Conservation (phyloP, 2,329 filamentous ascomycete genomes). For the Leptodontidium sp. region DNA sequence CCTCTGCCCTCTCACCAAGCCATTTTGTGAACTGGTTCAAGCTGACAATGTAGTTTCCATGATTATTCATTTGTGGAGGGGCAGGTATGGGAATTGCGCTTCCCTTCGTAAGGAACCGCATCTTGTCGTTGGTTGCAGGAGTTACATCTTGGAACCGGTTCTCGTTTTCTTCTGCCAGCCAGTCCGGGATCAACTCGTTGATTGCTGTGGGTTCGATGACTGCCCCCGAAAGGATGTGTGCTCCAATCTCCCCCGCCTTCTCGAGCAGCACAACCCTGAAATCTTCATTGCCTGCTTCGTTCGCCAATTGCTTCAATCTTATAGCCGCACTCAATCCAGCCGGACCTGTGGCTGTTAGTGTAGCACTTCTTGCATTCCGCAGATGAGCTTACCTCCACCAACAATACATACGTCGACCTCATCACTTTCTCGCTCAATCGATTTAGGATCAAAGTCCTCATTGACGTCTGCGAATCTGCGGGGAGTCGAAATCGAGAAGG, state of each 20-base stretch:
- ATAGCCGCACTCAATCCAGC: conserved; percentile 94
- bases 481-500: conserved; percentile 54
- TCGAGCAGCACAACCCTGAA: conserved; percentile 93
- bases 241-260: conserved; percentile 93
- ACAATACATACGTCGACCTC: conserved; percentile 97
- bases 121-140: conserved; percentile 81
- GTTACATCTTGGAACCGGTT: conserved; percentile 88
- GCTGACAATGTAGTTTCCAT: conserved; percentile 97
- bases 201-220: conserved; percentile 91
- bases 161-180: conserved; percentile 88
- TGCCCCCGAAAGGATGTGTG: conserved; percentile 94
- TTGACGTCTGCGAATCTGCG: conserved; percentile 55
- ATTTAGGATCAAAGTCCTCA: conserved; percentile 70
- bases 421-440: conserved; percentile 86
- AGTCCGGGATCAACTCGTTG: conserved; percentile 91
- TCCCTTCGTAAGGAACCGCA: conserved; percentile 92
- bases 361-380: conserved; percentile 13
- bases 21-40: conserved; percentile 95
- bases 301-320: conserved; percentile 92
- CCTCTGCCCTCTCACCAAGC: conserved; percentile 96
- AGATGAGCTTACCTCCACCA: conserved; percentile 71
- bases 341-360: conserved; percentile 63
- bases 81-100: conserved; percentile 81
- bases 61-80: conserved; percentile 97
- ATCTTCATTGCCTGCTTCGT: conserved; percentile 92